Evolutionary conservation across 495 filamentous ascomycete genomes (phyloP), one percentile per base, ranked within the genome.

Genomic region (Rostrohypoxylon terebratum): DNA sequence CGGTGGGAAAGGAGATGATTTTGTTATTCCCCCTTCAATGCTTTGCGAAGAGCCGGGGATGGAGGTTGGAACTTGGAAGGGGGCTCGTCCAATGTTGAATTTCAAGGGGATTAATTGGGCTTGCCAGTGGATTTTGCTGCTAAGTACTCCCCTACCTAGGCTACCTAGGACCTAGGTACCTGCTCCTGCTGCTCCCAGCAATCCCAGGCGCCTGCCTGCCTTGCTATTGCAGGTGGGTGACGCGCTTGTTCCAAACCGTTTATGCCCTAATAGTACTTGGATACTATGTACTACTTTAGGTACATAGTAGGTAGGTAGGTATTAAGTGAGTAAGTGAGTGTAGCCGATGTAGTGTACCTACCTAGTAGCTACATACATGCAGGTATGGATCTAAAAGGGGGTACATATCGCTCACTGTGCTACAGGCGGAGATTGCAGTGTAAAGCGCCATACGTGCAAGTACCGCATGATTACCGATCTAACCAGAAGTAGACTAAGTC

Each of bases 51-150:
- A 59, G 42, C 65, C 64, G 64, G 70, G 69, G 48, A 58, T 63
- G 55, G 55, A 69, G 70, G 65, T 68, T 68, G 65, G 64, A 72
- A 68, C 38, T 72, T 58, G 63, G 66, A 69, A 66, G 71, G 66
- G 66, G 66, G 65, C 66, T 69, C 66, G 71, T 69, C 66, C 66
- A 74, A 74, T 69, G 66, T 69, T 69, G 62, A 63, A 69, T 59
- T 66, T 69, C 51, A 57, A 66, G 28, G 66, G 66, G 62, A 58
- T 61, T 71, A 36, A 63, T 63, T 66, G 38, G 38, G 13, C 38
- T 42, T 42, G 36, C 34, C 47, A 72, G 50, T 63, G 58, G 58
- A 21, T 44, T 20, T 21, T 50, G 47, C 28, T 28, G 28, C 28
- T 28, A 5, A 5, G 28, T 28, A 28, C 28, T 28, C 28, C 47